phyloP scores from a whole-genome alignment of 2,329 filamentous ascomycete genomes.

The Trichoderma simmonsii region DNA sequence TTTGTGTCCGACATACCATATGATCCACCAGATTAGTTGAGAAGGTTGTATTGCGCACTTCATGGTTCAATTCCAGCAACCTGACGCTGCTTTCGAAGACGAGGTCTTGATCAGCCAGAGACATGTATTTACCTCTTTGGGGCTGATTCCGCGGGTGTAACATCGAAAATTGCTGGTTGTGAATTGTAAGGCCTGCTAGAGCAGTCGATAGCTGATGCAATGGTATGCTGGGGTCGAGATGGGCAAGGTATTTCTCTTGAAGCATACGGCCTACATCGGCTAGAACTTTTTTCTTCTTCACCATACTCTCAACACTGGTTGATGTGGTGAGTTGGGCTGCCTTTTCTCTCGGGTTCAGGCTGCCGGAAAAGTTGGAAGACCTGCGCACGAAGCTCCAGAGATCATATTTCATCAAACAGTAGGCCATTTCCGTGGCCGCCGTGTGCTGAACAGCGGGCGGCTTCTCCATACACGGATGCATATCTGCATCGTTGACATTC shows the following conservation, averaged over 20 bases:
- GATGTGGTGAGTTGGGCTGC: neutral
- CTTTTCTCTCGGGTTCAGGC: slow-evolving; percentile 1
- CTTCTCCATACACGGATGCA: slow-evolving; percentile 51
- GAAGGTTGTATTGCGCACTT: neutral
- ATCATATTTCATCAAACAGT: slow-evolving; percentile 52
- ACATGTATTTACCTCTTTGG: neutral
- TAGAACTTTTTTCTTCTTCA: neutral
- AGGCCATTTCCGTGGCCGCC: slow-evolving; percentile 60
- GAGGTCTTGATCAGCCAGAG: neutral
- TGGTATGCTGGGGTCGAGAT: slow-evolving; percentile 2
- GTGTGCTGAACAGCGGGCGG: slow-evolving; percentile 44
- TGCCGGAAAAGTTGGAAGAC: neutral
- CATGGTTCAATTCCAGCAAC: neutral
- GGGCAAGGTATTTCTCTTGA: slow-evolving; percentile 1
- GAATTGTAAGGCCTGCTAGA: neutral
- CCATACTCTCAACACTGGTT: neutral
- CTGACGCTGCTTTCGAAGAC: slow-evolving; percentile 7
- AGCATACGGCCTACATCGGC: neutral
- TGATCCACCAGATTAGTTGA: neutral
- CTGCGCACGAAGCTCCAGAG: slow-evolving; percentile 9
- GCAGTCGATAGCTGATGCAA: neutral
- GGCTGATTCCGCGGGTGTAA: neutral
- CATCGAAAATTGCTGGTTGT: slow-evolving; percentile 7
- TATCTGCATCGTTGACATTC: slow-evolving; percentile 58
- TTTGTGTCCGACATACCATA: neutral